Evolutionary conservation across 1,284 basidiomycete genomes (phyloP).

Genomic region (Cutaneotrichosporon mucoides): DNA sequence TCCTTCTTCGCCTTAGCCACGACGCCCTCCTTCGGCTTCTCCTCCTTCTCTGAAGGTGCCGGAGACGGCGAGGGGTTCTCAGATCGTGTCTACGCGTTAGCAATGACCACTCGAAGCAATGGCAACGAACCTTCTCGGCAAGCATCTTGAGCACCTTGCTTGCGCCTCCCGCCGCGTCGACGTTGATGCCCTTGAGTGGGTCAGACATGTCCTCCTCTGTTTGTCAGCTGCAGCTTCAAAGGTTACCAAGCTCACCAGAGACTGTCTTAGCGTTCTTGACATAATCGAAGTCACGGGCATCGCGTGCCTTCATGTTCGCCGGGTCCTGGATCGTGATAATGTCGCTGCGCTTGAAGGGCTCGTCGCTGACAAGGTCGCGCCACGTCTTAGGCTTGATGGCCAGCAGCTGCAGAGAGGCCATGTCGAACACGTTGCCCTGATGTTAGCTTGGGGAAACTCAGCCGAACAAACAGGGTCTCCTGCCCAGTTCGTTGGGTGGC

Average conservation of each 20-base stretch:
- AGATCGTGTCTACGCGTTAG: conserved; percentile 21
- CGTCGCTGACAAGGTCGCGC: conserved; percentile 78
- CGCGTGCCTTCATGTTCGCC: conserved; percentile 45
- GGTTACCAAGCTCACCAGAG: conserved; percentile 24
- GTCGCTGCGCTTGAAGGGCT: conserved; percentile 81
- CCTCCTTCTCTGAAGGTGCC: conserved; percentile 1
- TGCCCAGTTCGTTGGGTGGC: too few relatives aligned
- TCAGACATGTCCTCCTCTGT: conserved; percentile 43
- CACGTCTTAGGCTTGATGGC: conserved; percentile 70
- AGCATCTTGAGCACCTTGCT: conserved; percentile 50
- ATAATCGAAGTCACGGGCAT: conserved; percentile 50
- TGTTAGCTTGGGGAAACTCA: background rate
- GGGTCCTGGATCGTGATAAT: conserved; percentile 78
- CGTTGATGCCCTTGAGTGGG: conserved; percentile 49
- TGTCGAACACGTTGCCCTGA: conserved; percentile 54
- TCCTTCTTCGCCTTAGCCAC: conserved; percentile 41
- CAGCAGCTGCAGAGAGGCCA: conserved; percentile 51
- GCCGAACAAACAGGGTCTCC: too few relatives aligned
- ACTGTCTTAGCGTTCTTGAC: conserved; percentile 49
- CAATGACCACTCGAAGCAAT: too few relatives aligned
- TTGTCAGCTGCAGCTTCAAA: background rate
- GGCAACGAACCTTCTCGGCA: conserved; percentile 35
- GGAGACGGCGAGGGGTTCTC: conserved; percentile 24
- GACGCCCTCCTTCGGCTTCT: conserved; percentile 42
- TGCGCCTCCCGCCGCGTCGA: conserved; percentile 49